A percentile compares a stretch with the other conserved stretches of the same genome.
Conservation (phyloP, 2,329 filamentous ascomycete genomes). For the Fusarium oxysporum region DNA sequence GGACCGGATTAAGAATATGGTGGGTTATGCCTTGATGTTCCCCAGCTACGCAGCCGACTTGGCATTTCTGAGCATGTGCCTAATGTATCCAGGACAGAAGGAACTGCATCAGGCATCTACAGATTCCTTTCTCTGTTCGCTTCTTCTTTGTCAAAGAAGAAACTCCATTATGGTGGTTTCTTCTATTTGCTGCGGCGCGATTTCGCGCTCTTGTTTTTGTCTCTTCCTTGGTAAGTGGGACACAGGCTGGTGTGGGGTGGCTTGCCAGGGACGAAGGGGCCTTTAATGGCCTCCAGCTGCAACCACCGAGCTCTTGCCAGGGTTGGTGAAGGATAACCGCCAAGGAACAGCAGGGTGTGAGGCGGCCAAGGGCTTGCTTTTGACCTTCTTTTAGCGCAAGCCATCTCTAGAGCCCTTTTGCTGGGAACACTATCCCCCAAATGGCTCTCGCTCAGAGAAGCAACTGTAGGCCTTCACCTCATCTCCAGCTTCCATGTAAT, state of each 20-base stretch:
- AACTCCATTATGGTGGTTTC: background rate
- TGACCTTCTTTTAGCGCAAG: constrained; percentile 23
- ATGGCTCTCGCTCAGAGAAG: constrained; percentile 5
- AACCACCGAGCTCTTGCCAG: constrained; percentile 26
- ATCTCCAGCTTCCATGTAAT: constrained; percentile 22
- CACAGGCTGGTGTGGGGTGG: constrained; percentile 31
- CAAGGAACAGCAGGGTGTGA: constrained; percentile 17
- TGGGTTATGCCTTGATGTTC: background rate
- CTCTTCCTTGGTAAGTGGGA: background rate
- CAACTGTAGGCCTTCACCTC: constrained; percentile 17
- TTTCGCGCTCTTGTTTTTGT: background rate
- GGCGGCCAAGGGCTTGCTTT: constrained; percentile 18
- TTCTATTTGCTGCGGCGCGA: background rate
- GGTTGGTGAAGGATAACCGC: constrained; percentile 19
- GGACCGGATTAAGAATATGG: background rate
- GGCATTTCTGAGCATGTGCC: background rate
- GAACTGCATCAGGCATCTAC: too few species aligned
- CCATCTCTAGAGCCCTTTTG: constrained; percentile 2
- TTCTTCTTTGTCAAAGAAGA: background rate
- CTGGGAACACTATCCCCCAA: constrained; percentile 18
- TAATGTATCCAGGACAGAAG: background rate
- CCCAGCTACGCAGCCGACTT: background rate
- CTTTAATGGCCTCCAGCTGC: constrained; percentile 4
- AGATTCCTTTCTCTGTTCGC: background rate
- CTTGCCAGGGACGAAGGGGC: constrained; percentile 27